Evolutionary conservation across 108 stramenopile species (phyloP).

Genomic region (Stephanodiscus triporus): DNA sequence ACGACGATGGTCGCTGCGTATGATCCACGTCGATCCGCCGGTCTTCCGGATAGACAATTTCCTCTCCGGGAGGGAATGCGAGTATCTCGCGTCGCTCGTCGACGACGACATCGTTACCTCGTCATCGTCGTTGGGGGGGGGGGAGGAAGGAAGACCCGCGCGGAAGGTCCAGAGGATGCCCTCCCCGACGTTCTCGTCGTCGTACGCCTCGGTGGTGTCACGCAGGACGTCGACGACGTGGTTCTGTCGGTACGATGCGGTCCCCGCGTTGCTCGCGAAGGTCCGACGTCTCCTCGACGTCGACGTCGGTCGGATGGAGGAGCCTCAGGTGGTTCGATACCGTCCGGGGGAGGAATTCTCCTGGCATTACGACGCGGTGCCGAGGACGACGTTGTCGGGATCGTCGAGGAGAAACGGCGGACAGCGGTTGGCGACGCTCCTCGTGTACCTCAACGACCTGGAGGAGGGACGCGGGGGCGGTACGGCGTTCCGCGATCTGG

Average conservation of each 20-base stretch:
- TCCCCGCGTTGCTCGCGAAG: constrained; percentile 68
- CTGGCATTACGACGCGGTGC: constrained; percentile 83
- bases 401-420: constrained; percentile 76
- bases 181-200: constrained; percentile 64
- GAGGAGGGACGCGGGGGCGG: constrained; percentile 56
- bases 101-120: constrained; percentile 6
- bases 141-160: no score
- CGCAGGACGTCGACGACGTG: constrained; percentile 82
- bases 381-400: constrained; percentile 46
- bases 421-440: constrained; percentile 80
- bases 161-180: constrained; percentile 43
- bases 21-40: constrained; percentile 77
- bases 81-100: constrained; percentile 35
- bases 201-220: constrained; percentile 44
- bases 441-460: constrained; percentile 84
- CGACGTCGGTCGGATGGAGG: constrained; percentile 66
- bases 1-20: constrained; percentile 51
- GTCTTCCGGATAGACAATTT: constrained; percentile 77
- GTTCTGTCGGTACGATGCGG: constrained; percentile 66
- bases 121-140: not conserved
- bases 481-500: constrained; percentile 79
- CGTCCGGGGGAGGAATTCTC: constrained; percentile 74
- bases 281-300: constrained; percentile 54
- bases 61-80: constrained; percentile 64
- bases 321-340: constrained; percentile 83